These are phyloP conservation scores for Saccharum officinarum DNA, from an alignment of 176 grass and related monocot species.

Conservation along the genomic window DNA sequence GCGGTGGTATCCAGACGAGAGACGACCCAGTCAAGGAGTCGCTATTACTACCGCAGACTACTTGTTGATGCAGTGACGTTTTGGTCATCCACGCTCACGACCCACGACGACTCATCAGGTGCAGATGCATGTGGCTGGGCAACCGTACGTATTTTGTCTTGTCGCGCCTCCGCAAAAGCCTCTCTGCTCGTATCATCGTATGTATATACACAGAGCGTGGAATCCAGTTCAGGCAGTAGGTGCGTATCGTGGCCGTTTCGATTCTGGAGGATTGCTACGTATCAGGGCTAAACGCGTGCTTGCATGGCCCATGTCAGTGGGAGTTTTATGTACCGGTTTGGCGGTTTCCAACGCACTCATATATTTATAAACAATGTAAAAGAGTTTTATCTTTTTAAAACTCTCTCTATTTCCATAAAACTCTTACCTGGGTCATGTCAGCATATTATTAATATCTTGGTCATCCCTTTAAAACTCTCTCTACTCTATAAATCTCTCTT, in stretches of 20 bases:
- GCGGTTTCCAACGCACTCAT: too few species aligned
- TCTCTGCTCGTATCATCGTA: neutral
- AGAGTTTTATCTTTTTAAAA: too few species aligned
- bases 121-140: neutral
- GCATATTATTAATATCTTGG: too few species aligned
- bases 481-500: too few species aligned
- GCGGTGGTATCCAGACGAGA: neutral
- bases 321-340: too few species aligned
- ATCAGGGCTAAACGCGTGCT: too few species aligned
- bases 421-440: too few species aligned
- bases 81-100: neutral
- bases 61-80: neutral
- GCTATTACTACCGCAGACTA: neutral
- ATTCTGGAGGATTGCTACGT: neutral
- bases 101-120: neutral
- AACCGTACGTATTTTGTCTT: neutral
- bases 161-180: neutral
- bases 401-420: too few species aligned
- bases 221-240: too few species aligned
- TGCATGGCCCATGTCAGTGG: neutral
- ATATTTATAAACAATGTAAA: too few species aligned
- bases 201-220: too few species aligned
- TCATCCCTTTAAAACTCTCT: too few species aligned
- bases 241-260: neutral
- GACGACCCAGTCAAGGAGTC: neutral